These are phyloP conservation scores for Diplosphaera chodatii DNA, from an alignment of 139 green algal genomes.

Conservation along the genomic window DNA sequence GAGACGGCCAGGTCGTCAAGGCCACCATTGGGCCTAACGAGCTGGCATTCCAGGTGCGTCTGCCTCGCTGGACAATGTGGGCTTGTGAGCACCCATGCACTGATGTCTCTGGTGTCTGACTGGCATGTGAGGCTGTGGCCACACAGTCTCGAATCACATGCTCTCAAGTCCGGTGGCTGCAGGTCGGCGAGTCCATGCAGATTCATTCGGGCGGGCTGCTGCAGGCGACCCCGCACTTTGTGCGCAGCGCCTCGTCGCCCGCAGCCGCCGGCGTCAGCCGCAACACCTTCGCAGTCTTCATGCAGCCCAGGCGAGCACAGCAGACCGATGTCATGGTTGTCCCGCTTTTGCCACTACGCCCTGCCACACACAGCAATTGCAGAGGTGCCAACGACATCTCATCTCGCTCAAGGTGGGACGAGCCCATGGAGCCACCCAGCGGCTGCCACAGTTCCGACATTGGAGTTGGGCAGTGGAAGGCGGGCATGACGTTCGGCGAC, in stretches of 20 bases:
- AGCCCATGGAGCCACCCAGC: constrained; percentile 14
- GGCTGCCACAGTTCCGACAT: constrained; percentile 9
- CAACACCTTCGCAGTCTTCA: constrained; percentile 78
- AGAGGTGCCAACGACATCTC: too few species aligned
- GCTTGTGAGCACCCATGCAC: too few species aligned
- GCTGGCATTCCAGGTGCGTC: constrained; percentile 73
- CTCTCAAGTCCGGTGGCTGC: too few species aligned
- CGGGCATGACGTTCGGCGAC: constrained; percentile 54
- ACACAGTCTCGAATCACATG: too few species aligned
- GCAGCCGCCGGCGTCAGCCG: constrained; percentile 27
- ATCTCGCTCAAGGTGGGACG: constrained; percentile 49
- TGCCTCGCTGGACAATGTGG: too few species aligned
- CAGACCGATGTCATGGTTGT: too few species aligned
- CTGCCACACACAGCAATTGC: too few species aligned
- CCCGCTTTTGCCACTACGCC: too few species aligned
- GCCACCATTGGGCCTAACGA: constrained; percentile 46
- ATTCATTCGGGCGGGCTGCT: constrained; percentile 62
- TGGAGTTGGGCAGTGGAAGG: constrained; percentile 43
- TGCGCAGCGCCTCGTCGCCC: constrained; percentile 32
- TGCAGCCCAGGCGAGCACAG: constrained; percentile 71
- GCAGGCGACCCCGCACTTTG: constrained; percentile 66
- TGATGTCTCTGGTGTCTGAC: too few species aligned
- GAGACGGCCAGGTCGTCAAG: constrained; percentile 25
- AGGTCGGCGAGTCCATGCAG: constrained; percentile 25
- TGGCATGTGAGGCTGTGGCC: too few species aligned